A percentile compares a stretch with the other conserved stretches of the same genome.
Conservation (phyloP, 2,329 filamentous ascomycete species). For the Seiridium unicorne region DNA sequence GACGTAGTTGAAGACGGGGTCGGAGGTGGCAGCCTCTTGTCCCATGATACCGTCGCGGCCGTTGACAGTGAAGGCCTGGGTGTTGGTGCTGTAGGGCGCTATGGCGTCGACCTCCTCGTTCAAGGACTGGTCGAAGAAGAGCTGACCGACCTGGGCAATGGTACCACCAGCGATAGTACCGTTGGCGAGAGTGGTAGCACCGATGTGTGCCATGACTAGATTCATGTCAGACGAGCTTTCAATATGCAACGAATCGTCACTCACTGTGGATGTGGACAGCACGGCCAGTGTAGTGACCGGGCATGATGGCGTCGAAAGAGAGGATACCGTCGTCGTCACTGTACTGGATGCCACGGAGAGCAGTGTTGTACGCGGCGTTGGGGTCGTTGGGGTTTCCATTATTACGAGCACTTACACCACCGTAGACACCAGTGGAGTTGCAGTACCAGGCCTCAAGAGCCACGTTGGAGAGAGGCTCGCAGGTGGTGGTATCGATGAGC, state of each 20-base stretch:
- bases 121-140: slow-evolving; percentile 28
- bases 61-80: slow-evolving; percentile 3
- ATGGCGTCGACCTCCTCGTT: slow-evolving; percentile 1
- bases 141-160: slow-evolving; percentile 28
- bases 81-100: slow-evolving; percentile 7
- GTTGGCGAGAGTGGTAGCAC: slow-evolving; percentile 16
- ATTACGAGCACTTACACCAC: slow-evolving; percentile 1
- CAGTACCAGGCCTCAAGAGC: slow-evolving; percentile 9
- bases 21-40: slow-evolving; percentile 1
- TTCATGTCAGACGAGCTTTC: background rate
- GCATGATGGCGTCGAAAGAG: slow-evolving; percentile 14
- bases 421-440: slow-evolving; percentile 10
- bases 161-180: slow-evolving; percentile 17
- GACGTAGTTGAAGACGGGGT: slow-evolving; percentile 7
- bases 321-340: slow-evolving; percentile 8
- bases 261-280: slow-evolving; percentile 22
- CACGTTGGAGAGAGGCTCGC: slow-evolving; percentile 11
- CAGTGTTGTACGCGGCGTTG: background rate
- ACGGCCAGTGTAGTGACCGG: slow-evolving; percentile 22
- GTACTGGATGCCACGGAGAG: slow-evolving; percentile 3
- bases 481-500: slow-evolving; percentile 10
- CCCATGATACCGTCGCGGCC: slow-evolving; percentile 4
- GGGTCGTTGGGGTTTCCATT: slow-evolving; percentile 7
- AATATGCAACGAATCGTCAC: background rate
- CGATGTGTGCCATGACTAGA: slow-evolving; percentile 14